Evolutionary conservation across 2,329 filamentous ascomycete genomes (phyloP).

Genomic region (Trichoderma asperellum): DNA sequence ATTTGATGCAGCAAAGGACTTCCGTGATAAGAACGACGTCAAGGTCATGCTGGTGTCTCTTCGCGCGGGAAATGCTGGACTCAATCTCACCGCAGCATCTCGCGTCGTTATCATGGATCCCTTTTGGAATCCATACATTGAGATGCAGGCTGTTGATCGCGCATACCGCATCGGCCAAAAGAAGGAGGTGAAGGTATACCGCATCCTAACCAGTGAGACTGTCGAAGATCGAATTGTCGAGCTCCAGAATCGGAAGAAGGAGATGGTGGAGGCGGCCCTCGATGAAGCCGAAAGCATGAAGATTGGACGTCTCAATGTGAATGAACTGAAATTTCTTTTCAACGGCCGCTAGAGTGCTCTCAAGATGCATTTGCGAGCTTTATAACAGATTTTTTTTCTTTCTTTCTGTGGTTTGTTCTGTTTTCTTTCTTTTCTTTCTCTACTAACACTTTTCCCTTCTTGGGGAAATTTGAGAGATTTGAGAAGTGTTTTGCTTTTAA

Average conservation of each 20-base stretch:
- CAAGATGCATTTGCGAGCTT: not conserved
- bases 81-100: conserved; percentile 82
- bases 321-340: conserved; percentile 74
- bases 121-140: conserved; percentile 93
- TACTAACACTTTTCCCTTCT: not conserved
- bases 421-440: not conserved
- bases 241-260: conserved; percentile 77
- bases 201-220: conserved; percentile 74
- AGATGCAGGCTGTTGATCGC: conserved; percentile 89
- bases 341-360: conserved; percentile 30
- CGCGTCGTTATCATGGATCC: conserved; percentile 90
- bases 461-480: not conserved
- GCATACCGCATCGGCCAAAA: conserved; percentile 86
- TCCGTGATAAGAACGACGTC: conserved; percentile 67
- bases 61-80: conserved; percentile 78
- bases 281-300: conserved; percentile 72
- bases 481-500: not conserved
- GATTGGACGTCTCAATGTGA: conserved; percentile 66
- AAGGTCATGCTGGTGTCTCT: conserved; percentile 82
- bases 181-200: conserved; percentile 75
- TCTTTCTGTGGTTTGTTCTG: not conserved
- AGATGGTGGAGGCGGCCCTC: conserved; percentile 76
- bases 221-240: conserved; percentile 85
- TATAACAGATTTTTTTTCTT: not conserved
- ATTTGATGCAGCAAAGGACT: conserved; percentile 67